These are phyloP conservation scores for Colletotrichum kahawae DNA, from an alignment of 2,329 filamentous ascomycete genomes.

Conservation along the genomic window DNA sequence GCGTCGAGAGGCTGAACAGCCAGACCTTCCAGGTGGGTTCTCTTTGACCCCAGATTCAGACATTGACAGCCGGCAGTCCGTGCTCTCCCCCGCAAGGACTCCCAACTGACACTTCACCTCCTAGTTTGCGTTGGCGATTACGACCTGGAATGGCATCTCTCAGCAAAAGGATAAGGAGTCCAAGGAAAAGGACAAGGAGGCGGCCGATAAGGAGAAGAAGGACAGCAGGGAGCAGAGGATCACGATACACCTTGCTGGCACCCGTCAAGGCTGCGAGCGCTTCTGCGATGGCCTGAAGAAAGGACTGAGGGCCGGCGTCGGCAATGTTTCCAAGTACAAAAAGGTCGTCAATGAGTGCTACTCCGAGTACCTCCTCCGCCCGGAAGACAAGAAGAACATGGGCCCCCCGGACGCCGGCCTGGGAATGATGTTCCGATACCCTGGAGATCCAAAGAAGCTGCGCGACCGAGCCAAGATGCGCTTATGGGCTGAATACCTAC, in stretches of 20 bases:
- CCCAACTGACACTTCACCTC: not conserved
- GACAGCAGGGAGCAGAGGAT: slow-evolving; percentile 76
- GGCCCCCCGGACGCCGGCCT: slow-evolving; percentile 89
- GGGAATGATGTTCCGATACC: slow-evolving; percentile 91
- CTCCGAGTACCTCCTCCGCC: slow-evolving; percentile 79
- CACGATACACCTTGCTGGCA: slow-evolving; percentile 89
- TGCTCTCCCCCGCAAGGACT: not conserved
- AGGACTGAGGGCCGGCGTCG: slow-evolving; percentile 84
- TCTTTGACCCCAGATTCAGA: not conserved
- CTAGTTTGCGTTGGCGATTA: slow-evolving; percentile 89
- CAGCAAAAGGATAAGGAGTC: slow-evolving; percentile 59
- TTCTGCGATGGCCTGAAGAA: slow-evolving; percentile 97
- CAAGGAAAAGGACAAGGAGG: slow-evolving; percentile 44
- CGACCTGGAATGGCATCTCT: slow-evolving; percentile 85
- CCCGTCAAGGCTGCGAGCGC: slow-evolving; percentile 85
- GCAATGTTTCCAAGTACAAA: slow-evolving; percentile 84
- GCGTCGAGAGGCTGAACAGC: slow-evolving; percentile 92
- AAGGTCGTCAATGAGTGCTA: slow-evolving; percentile 85
- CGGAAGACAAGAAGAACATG: slow-evolving; percentile 65
- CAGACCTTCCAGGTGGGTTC: slow-evolving; percentile 76
- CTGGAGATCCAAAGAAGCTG: slow-evolving; percentile 91
- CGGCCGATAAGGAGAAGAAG: slow-evolving; percentile 37
- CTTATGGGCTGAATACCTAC: slow-evolving; percentile 94
- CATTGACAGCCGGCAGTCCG: not conserved
- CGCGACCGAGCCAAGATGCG: slow-evolving; percentile 97